Base-by-base conservation (phyloP, 23 red algal species). In the Cyanidiococcus yangmingshanensis region DNA sequence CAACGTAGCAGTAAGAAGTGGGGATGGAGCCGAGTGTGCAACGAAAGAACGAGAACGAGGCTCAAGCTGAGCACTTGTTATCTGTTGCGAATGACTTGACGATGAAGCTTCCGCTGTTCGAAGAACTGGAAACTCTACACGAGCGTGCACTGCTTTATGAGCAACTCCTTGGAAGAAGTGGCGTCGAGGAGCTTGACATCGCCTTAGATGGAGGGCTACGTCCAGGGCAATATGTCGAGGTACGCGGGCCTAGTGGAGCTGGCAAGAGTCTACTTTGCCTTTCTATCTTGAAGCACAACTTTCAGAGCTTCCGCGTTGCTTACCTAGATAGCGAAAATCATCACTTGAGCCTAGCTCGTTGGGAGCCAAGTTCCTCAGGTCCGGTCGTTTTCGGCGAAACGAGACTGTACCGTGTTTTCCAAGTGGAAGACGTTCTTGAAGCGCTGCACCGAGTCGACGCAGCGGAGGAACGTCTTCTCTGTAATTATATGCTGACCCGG, bases 291-390 rank as follows among this genome's bases (percentile, higher is more conserved):
- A 7, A 3, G 63, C 63, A 29, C 7, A 71, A 71, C 27, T 3
- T 25, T 35, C 32, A 35, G 16, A 35, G 16, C 7, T 71, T 32
- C 63, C 63, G 63, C 15, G 27, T 71, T 7, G 21, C 32, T 17
- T 71, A 71, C 63, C 7, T 71, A 29, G 63, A 71, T 35, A 71
- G n/a, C 27, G n/a, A 71, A 35, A 71, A 71, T 35, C 15, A 71
- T 71, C n/a, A 35, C 7, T 29, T 27, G 63, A 17, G 63, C 63
- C 16, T 16, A 57, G 16, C 16, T n/a, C 50, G 50, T n/a, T n/a
- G n/a, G n/a, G n/a, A n/a, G n/a, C n/a, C n/a, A n/a, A n/a, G n/a
- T n/a, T n/a, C n/a, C n/a, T n/a, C n/a, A n/a, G n/a, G n/a, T n/a
- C n/a, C n/a, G n/a, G 45, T 54, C 12, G 45, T 15, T 54, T 21